Conservation (phyloP, 2,329 filamentous ascomycete species). For the Fusarium humuli region DNA sequence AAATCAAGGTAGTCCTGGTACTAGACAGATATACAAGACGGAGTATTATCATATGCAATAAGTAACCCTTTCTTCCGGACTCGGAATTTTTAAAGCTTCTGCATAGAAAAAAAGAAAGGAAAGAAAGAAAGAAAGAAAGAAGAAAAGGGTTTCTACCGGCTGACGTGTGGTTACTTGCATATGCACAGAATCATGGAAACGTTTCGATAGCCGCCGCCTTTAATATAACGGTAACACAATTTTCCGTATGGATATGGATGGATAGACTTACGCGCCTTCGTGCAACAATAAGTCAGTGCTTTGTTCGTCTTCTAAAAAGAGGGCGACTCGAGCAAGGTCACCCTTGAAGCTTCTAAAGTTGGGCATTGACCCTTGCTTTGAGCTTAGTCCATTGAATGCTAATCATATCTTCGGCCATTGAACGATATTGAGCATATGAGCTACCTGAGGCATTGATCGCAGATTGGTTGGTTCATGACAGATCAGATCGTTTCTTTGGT, state of each 20-base stretch:
- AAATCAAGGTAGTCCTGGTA: constrained; percentile 7
- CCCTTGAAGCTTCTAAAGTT: constrained; percentile 6
- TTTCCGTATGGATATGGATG: not conserved
- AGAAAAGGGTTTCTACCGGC: not conserved
- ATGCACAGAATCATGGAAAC: constrained; percentile 18
- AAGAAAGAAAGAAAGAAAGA: not conserved
- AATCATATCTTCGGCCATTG: constrained; percentile 14
- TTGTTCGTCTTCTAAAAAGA: not conserved
- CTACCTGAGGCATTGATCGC: constrained; percentile 35
- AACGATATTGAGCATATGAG: constrained; percentile 19
- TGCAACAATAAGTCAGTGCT: constrained; percentile 4
- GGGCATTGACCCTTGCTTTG: constrained; percentile 4
- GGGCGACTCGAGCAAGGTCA: constrained; percentile 2
- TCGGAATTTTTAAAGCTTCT: not conserved
- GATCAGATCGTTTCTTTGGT: constrained; percentile 4
- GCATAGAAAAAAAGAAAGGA: not conserved
- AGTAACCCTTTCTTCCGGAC: not conserved
- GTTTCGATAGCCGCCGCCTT: constrained; percentile 36
- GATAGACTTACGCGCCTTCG: constrained; percentile 5
- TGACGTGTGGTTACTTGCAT: constrained; percentile 24
- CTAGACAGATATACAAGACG: not conserved
- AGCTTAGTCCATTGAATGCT: constrained; percentile 2
- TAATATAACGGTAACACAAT: constrained; percentile 20
- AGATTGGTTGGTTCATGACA: constrained; percentile 5
- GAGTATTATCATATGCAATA: not conserved